phyloP scores from a whole-genome alignment of 1,139 yeast genomes.

The Wickerhamiella infanticola region DNA sequence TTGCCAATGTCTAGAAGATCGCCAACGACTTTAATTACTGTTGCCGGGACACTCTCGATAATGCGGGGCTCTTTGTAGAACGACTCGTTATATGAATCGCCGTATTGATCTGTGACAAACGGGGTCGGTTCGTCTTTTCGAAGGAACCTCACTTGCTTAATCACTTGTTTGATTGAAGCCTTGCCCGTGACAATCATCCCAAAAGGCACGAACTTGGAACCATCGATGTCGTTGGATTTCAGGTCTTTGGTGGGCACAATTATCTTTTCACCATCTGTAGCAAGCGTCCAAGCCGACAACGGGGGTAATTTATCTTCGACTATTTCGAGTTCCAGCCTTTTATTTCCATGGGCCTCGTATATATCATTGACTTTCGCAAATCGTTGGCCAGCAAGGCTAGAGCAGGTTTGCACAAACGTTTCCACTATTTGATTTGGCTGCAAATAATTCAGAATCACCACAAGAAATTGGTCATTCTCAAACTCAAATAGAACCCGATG shows the following conservation, averaged over 20 bases:
- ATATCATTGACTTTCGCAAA: too few relatives aligned
- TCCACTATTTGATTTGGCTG: background rate
- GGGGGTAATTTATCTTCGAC: background rate
- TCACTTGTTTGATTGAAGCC: slow-evolving; percentile 2
- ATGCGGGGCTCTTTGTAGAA: slow-evolving; percentile 14
- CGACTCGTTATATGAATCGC: slow-evolving; percentile 14
- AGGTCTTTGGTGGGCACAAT: background rate
- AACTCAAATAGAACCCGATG: slow-evolving; percentile 8
- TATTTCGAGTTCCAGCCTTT: background rate
- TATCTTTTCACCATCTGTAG: background rate
- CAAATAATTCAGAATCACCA: slow-evolving; percentile 9
- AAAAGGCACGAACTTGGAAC: slow-evolving; percentile 1
- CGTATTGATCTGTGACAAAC: slow-evolving; percentile 11
- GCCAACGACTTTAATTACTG: slow-evolving; percentile 10
- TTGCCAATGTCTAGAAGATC: slow-evolving; percentile 44
- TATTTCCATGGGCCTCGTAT: too few relatives aligned
- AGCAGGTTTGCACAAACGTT: background rate
- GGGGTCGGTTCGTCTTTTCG: slow-evolving; percentile 12
- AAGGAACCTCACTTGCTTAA: slow-evolving; percentile 4
- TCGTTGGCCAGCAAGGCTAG: background rate
- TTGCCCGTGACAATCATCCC: slow-evolving; percentile 15
- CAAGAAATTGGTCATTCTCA: background rate
- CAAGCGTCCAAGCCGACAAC: slow-evolving; percentile 1
- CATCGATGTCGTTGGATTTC: background rate
- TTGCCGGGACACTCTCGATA: slow-evolving; percentile 10